Evolutionary conservation across 116 monocot species (phyloP).

Genomic region (Trichopus zeylanicus): DNA sequence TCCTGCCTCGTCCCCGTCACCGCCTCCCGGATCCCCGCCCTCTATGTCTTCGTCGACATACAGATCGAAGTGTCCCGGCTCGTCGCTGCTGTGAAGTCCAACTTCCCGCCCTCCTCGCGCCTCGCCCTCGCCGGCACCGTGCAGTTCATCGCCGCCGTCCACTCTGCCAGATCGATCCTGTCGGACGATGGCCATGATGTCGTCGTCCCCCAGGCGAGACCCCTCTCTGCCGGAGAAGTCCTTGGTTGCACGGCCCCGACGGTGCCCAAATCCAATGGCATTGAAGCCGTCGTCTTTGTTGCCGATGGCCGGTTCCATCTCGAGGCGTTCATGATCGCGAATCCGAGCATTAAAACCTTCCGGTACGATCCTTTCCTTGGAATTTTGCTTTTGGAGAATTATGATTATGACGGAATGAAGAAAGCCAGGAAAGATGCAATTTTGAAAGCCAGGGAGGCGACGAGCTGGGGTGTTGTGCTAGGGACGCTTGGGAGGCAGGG

Average conservation of each 20-base stretch:
- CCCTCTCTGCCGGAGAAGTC: slow-evolving; percentile 84
- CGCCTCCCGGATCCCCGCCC: slow-evolving; percentile 43
- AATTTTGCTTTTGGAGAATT: slow-evolving; percentile 61
- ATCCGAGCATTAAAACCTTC: slow-evolving; percentile 61
- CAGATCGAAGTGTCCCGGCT: slow-evolving; percentile 46
- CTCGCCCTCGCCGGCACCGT: slow-evolving; percentile 85
- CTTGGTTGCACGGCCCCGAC: slow-evolving; percentile 89
- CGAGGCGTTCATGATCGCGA: slow-evolving; percentile 99
- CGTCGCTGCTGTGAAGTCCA: slow-evolving; percentile 25
- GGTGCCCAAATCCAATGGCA: slow-evolving; percentile 23
- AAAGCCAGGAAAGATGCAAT: slow-evolving; percentile 59
- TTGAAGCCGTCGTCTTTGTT: slow-evolving; percentile 66
- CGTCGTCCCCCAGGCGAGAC: slow-evolving; percentile 82
- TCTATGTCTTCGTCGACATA: slow-evolving; percentile 90
- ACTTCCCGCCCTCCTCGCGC: slow-evolving; percentile 24
- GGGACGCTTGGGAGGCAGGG: slow-evolving; percentile 96
- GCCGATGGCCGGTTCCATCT: slow-evolving; percentile 95
- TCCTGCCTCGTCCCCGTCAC: slow-evolving; percentile 84
- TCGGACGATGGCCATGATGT: slow-evolving; percentile 37
- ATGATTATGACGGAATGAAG: slow-evolving; percentile 90
- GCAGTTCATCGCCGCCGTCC: slow-evolving; percentile 83
- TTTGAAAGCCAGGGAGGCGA: slow-evolving; percentile 46
- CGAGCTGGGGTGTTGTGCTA: slow-evolving; percentile 77
- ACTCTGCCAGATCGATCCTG: slow-evolving; percentile 43
- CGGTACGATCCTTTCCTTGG: slow-evolving; percentile 84